These are phyloP conservation scores for Carex littledalei DNA, from an alignment of 176 grass and related monocot species.

Conservation along the genomic window DNA sequence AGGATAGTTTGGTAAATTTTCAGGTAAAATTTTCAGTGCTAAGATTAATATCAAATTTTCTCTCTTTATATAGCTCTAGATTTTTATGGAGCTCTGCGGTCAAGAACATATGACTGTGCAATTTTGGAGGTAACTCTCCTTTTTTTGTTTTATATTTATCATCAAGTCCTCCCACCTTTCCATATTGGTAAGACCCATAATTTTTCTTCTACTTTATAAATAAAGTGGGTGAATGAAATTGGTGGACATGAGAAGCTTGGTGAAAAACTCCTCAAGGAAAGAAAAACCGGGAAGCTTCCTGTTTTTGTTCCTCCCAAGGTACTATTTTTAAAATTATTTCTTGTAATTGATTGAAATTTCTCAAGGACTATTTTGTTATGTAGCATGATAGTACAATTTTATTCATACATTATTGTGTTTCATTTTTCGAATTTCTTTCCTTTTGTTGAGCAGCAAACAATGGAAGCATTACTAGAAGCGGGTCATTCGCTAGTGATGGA, in stretches of 20 bases:
- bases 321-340: slow-evolving; percentile 8
- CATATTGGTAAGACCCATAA: not conserved
- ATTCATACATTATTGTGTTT: not conserved
- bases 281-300: slow-evolving; percentile 64
- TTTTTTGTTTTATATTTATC: not conserved
- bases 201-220: slow-evolving; percentile 12
- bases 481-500: slow-evolving; percentile 9
- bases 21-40: not conserved
- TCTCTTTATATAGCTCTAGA: slow-evolving; percentile 62
- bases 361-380: not conserved
- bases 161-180: not conserved
- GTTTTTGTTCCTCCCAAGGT: slow-evolving; percentile 87
- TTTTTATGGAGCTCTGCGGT: slow-evolving; percentile 90
- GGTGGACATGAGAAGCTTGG: slow-evolving; percentile 73
- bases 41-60: not conserved
- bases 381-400: no score
- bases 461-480: slow-evolving; percentile 55
- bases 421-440: not conserved
- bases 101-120: slow-evolving; percentile 75
- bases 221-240: slow-evolving; percentile 82
- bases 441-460: slow-evolving; percentile 41
- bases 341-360: not conserved
- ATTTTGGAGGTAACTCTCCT: slow-evolving; percentile 67
- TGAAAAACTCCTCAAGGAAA: slow-evolving; percentile 66
- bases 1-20: not conserved